A percentile compares a stretch with the other conserved stretches of the same genome.
Conservation (phyloP, 495 filamentous ascomycete species). For the Daldinia vernicosa region DNA sequence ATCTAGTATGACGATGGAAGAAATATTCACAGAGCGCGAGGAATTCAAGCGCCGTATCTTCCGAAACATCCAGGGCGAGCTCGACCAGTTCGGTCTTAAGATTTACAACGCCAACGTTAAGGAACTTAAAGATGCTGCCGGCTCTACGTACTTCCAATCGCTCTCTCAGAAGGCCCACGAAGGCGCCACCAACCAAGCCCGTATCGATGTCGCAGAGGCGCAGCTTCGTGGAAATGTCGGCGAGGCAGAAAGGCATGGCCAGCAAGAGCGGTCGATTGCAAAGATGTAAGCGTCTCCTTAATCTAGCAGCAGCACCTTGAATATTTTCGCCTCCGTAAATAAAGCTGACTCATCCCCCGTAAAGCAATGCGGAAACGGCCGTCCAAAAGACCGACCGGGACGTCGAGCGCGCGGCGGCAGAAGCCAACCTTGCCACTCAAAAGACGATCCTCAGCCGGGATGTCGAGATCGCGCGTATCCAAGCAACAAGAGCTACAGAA, state of each 20-base stretch:
- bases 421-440: constrained; percentile 73
- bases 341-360: background rate
- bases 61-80: constrained; percentile 76
- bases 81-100: constrained; percentile 76
- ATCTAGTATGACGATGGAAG: constrained; percentile 85
- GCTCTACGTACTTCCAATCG: constrained; percentile 79
- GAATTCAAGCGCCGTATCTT: constrained; percentile 82
- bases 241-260: constrained; percentile 77
- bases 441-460: constrained; percentile 75
- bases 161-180: constrained; percentile 84
- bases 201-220: constrained; percentile 82
- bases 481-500: constrained; percentile 74
- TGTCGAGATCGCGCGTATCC: constrained; percentile 75
- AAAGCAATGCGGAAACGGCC: constrained; percentile 73
- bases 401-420: constrained; percentile 78
- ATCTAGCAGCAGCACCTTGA: background rate
- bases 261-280: constrained; percentile 80
- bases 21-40: constrained; percentile 83
- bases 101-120: constrained; percentile 85
- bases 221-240: constrained; percentile 81
- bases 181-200: constrained; percentile 78
- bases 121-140: constrained; percentile 80
- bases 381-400: constrained; percentile 85
- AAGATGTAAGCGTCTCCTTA: constrained; percentile 62
- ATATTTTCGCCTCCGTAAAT: constrained; percentile 9